Evolutionary conservation across 257 asterid species (phyloP).

Genomic region (Penstemon davidsonii): DNA sequence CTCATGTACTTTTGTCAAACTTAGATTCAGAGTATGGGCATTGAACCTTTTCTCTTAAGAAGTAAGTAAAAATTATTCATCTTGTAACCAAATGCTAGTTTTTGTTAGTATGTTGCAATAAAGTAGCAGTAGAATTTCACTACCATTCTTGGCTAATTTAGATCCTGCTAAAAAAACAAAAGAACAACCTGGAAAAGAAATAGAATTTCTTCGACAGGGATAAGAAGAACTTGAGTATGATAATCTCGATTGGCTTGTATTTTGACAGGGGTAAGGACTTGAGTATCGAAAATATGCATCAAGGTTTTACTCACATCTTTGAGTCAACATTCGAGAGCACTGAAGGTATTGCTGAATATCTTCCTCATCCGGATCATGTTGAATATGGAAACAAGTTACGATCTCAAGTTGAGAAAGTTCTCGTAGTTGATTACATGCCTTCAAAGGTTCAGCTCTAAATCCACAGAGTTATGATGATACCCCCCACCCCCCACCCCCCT

Average conservation of each 20-base stretch:
- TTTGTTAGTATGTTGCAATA: too few species aligned
- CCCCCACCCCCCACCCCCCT: too few species aligned
- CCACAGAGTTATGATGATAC: neutral
- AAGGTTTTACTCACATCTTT: conserved; percentile 85
- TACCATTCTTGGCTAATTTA: too few species aligned
- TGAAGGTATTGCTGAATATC: conserved; percentile 71
- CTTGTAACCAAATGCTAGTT: too few species aligned
- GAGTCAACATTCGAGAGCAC: conserved; percentile 82
- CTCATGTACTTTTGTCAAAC: neutral
- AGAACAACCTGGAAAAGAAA: too few species aligned
- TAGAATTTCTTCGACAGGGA: too few species aligned
- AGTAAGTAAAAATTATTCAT: too few species aligned
- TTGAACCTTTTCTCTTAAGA: too few species aligned
- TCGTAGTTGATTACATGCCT: conserved; percentile 74
- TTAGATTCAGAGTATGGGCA: too few species aligned
- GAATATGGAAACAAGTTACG: conserved; percentile 49
- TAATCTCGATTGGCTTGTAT: conserved; percentile 15
- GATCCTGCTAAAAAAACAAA: too few species aligned
- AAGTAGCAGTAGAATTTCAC: too few species aligned
- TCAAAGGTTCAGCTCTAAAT: conserved; percentile 42
- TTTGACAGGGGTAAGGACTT: conserved; percentile 76
- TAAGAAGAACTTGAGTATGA: neutral
- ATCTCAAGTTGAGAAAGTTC: conserved; percentile 60
- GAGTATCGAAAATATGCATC: conserved; percentile 71
- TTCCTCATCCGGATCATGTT: conserved; percentile 64